Conservation (phyloP, 305 asterid species). For the Caryopteris hybrid region DNA sequence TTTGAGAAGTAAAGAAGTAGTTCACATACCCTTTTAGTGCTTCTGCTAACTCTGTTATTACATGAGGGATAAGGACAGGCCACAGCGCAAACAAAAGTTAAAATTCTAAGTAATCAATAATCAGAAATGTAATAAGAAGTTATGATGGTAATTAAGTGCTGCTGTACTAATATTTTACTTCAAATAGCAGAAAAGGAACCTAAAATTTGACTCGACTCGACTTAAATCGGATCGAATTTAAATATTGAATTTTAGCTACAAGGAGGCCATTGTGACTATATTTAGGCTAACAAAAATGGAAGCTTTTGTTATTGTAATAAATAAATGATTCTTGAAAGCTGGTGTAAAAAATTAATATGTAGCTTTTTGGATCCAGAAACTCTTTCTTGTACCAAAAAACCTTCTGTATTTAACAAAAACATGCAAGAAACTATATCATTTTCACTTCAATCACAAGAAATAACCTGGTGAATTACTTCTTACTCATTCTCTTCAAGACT, state of each 20-base stretch:
- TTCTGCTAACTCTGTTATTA: conserved; percentile 6
- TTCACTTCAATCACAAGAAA: conserved; percentile 6
- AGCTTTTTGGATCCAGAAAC: neutral
- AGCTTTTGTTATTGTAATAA: neutral
- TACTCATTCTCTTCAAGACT: neutral
- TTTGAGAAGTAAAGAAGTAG: neutral
- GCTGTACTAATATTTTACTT: no score
- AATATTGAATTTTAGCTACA: no score
- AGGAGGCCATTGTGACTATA: no score
- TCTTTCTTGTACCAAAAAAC: neutral
- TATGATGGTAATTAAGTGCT: no score
- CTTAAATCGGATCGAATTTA: no score
- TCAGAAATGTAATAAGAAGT: neutral
- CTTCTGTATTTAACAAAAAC: neutral
- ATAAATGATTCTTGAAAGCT: neutral
- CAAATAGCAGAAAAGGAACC: no score
- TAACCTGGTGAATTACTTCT: neutral
- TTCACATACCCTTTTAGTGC: neutral
- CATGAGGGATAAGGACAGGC: conserved; percentile 13
- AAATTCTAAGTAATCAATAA: neutral
- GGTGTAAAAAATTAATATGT: neutral
- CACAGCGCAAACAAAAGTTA: neutral
- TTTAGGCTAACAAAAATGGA: neutral
- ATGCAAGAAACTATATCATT: neutral
- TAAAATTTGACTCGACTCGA: no score